Percentiles rank a stretch among this genome's conserved stretches.
These are phyloP conservation scores for Diaporthe citrichinensis DNA, from an alignment of 2,329 filamentous ascomycete species.

Conservation along the genomic window DNA sequence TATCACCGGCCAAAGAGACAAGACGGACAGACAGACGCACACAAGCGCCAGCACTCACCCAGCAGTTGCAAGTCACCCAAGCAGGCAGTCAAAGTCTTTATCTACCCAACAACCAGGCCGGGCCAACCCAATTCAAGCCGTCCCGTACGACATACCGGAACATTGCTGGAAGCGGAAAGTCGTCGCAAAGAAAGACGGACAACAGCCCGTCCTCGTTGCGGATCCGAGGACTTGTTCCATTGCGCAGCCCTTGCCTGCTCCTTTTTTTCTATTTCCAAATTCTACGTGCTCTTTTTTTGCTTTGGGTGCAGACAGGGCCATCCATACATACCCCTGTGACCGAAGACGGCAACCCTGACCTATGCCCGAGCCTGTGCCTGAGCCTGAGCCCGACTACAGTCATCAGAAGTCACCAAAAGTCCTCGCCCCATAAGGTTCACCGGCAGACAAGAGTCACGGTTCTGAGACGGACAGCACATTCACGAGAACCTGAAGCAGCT, in stretches of 20 bases:
- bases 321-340: slow-evolving; percentile 18
- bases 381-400: neutral
- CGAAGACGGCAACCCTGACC: neutral
- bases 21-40: neutral
- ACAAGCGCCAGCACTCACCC: neutral
- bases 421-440: slow-evolving; percentile 16
- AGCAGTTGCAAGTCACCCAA: slow-evolving; percentile 13
- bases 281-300: slow-evolving; percentile 4
- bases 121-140: neutral
- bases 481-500: slow-evolving; percentile 32
- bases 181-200: slow-evolving; percentile 5
- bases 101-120: slow-evolving; percentile 4
- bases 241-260: neutral
- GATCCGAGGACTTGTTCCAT: neutral
- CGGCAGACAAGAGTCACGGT: slow-evolving; percentile 28
- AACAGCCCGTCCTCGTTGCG: slow-evolving; percentile 6
- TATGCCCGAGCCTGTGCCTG: slow-evolving; percentile 2
- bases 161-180: slow-evolving; percentile 24
- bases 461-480: slow-evolving; percentile 29
- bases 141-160: slow-evolving; percentile 18
- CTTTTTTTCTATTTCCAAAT: neutral
- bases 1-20: slow-evolving; percentile 17
- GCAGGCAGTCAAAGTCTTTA: slow-evolving; percentile 21
- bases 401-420: slow-evolving; percentile 12
- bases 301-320: slow-evolving; percentile 20